A percentile compares a stretch with the other conserved stretches of the same genome.
Conservation (phyloP, 495 filamentous ascomycete species). For the Apiosordaria backusii region DNA sequence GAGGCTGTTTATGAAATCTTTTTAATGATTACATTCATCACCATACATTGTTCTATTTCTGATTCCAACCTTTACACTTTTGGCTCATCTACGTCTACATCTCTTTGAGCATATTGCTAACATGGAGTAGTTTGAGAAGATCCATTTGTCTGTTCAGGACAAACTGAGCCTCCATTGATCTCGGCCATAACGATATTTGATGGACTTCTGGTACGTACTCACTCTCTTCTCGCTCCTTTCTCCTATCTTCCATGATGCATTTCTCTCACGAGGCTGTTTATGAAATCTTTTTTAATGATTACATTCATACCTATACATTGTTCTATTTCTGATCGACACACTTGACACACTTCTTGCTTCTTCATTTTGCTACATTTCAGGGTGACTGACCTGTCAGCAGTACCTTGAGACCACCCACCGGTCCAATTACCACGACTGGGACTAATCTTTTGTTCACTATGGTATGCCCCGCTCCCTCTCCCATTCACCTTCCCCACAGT, state of each 20-base stretch:
- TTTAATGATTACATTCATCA: conserved; percentile 19
- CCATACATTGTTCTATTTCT: conserved; percentile 21
- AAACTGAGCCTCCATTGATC: neutral
- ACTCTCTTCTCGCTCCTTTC: neutral
- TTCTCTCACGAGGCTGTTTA: conserved; percentile 4
- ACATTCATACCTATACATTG: neutral
- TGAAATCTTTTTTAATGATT: neutral
- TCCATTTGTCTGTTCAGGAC: too few relatives aligned
- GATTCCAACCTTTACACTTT: neutral
- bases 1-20: conserved; percentile 27
- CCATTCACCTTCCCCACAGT: too few relatives aligned
- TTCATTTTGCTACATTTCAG: too few relatives aligned
- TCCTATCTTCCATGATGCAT: neutral
- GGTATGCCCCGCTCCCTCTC: too few relatives aligned
- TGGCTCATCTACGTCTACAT: neutral
- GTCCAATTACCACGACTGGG: too few relatives aligned
- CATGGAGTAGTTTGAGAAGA: neutral
- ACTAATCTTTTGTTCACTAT: too few relatives aligned
- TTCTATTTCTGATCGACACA: conserved; percentile 3
- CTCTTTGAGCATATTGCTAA: neutral
- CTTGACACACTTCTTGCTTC: neutral
- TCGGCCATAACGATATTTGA: neutral
- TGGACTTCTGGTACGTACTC: neutral
- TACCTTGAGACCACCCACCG: too few relatives aligned
- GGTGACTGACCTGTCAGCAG: too few relatives aligned